Evolutionary conservation across 2,329 filamentous ascomycete species (phyloP).

Genomic region (Myriangium duriaei): DNA sequence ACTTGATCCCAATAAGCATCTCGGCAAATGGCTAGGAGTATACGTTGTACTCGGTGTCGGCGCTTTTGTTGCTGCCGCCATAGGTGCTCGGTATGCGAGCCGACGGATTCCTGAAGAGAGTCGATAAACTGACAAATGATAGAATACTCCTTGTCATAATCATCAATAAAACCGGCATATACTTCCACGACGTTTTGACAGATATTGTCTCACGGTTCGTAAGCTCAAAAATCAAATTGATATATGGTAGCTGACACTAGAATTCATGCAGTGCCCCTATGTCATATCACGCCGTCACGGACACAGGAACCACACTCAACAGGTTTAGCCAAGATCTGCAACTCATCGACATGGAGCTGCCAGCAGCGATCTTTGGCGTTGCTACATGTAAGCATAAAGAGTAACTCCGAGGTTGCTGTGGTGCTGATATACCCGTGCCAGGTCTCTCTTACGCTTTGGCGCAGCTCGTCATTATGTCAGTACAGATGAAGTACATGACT

Average conservation of each 20-base stretch:
- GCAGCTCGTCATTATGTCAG: constrained; percentile 23
- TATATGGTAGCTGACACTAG: too few relatives aligned
- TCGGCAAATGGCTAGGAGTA: constrained; percentile 17
- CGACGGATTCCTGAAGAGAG: background rate
- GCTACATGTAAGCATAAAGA: background rate
- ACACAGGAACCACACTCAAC: constrained; percentile 32
- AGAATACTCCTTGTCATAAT: background rate
- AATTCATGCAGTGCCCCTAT: constrained; percentile 14
- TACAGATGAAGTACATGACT: constrained; percentile 41
- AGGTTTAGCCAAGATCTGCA: constrained; percentile 36
- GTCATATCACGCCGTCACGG: constrained; percentile 29
- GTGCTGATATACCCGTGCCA: constrained; percentile 33
- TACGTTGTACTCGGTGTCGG: constrained; percentile 17
- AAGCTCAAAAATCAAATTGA: too few relatives aligned
- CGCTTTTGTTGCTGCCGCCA: constrained; percentile 5
- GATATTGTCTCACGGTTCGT: background rate
- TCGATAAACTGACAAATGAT: background rate
- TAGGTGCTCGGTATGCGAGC: background rate
- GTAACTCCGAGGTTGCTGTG: background rate
- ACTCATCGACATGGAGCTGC: constrained; percentile 33
- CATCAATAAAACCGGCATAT: background rate
- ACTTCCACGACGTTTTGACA: background rate
- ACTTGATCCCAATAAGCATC: constrained; percentile 15
- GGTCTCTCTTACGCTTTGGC: constrained; percentile 41
- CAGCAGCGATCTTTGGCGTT: constrained; percentile 9